Base-by-base conservation (phyloP, 352 stramenopile genomes). In the Peronosclerospora sorghi region DNA sequence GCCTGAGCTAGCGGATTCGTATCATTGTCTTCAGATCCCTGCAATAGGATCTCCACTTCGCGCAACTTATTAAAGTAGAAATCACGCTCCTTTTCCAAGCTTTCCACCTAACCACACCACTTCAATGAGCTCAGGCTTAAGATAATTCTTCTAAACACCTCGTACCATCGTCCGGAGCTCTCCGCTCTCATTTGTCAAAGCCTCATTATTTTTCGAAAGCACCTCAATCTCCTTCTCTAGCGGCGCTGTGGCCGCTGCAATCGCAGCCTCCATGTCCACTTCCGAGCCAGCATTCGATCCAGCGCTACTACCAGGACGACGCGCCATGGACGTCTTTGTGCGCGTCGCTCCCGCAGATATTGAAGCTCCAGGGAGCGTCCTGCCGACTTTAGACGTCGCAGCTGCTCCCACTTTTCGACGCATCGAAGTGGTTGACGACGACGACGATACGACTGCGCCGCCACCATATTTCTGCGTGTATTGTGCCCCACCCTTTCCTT, bases 1-100 rank as follows among this genome's bases (percentile, higher is more conserved):
- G 46, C 43, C 52, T 86, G 76, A 4, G 59, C 75, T 23, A 88
- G 34, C 17, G 74, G 67, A 32, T 68, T 81, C 35, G 59, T 38
- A 30, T 88, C 75, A 8, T 27, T 42, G 35, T 82, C 73, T 29
- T 84, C 70, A 15, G 64, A 49, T n/a, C 63, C 54, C 48, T 94
- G 81, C 30, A 99, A 70, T 66, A 98, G 83, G 14, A 97, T 83
- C 68, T 99, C 96, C 40, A 99, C 90, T 51, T 97, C 86, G 36
- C 95, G 79, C 21, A 99, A 75, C 67, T 99, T 99, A 38, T 95
- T 80, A 65, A 98, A 99, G 66, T 99, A 99, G 59, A 99, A 99
- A 53, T 99, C 95, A 7, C 95, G 73, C 62, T 98, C 95, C 47
- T 86, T 88, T 58, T 96, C 89, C 10, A 96, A 61, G 24, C 77